A percentile compares a stretch with the other conserved stretches of the same genome.
Evolutionary conservation across 192 early-diverging fungal genomes (phyloP).

Genomic region (Glomus cerebriforme): DNA sequence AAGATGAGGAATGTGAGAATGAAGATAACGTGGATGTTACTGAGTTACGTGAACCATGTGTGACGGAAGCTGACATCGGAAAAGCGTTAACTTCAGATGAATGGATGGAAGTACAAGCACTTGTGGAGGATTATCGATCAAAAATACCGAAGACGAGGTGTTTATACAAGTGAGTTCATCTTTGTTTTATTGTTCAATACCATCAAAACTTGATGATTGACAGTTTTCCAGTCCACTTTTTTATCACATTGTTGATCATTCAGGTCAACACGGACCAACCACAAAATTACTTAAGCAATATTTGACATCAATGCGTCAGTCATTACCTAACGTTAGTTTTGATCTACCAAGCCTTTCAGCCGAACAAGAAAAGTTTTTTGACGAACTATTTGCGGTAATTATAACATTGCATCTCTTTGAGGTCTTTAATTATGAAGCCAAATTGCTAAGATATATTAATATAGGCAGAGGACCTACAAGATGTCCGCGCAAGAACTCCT

Average conservation of each 20-base stretch:
- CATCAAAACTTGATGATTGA: no score
- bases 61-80: no score
- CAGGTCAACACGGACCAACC: conserved; percentile 28
- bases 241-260: conserved; percentile 32
- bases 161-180: no score
- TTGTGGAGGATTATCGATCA: no score
- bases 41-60: no score
- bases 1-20: no score
- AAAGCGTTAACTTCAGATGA: no score
- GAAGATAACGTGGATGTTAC: no score
- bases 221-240: conserved; percentile 5
- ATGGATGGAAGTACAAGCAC: no score
- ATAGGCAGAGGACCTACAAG: conserved; percentile 28
- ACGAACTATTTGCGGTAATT: conserved; percentile 28
- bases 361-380: conserved; percentile 20
- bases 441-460: neutral
- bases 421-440: neutral
- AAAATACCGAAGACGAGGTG: no score
- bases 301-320: conserved; percentile 5
- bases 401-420: neutral
- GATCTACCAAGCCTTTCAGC: conserved; percentile 20
- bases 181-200: no score
- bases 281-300: conserved; percentile 9
- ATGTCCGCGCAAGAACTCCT: conserved; percentile 12
- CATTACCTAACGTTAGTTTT: conserved; percentile 19